Conservation (phyloP, 2,329 filamentous ascomycete species). For the Aspergillus persii region DNA sequence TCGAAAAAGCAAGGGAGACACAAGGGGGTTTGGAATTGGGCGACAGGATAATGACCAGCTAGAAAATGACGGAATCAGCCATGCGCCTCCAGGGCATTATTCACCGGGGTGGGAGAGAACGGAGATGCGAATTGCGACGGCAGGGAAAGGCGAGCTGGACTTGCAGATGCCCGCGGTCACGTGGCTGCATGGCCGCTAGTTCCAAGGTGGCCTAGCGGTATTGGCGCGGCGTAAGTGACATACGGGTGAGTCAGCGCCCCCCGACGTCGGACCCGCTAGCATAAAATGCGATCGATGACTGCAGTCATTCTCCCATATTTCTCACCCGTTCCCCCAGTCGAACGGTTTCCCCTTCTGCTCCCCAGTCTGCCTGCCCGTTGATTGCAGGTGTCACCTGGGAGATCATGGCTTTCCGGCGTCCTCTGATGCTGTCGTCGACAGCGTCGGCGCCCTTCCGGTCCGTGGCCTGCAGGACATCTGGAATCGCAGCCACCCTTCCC, state of each 20-base stretch:
- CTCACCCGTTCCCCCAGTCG: conserved; percentile 3
- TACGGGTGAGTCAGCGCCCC: conserved; percentile 32
- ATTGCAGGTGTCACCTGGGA: conserved; percentile 14
- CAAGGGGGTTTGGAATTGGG: neutral
- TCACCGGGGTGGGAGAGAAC: too few relatives aligned
- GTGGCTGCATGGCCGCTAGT: conserved; percentile 10
- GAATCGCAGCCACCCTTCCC: conserved; percentile 26
- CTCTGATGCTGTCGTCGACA: conserved; percentile 33
- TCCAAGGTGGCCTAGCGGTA: conserved; percentile 16
- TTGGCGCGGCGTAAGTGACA: conserved; percentile 9
- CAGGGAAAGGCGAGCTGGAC: neutral
- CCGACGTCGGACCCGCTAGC: conserved; percentile 35
- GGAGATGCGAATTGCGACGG: too few relatives aligned
- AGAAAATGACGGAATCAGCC: neutral
- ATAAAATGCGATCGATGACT: conserved; percentile 21
- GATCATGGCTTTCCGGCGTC: conserved; percentile 41
- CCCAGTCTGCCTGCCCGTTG: conserved; percentile 4
- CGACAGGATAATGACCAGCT: neutral
- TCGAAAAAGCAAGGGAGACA: neutral
- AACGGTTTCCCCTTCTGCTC: neutral
- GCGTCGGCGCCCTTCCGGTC: conserved; percentile 31
- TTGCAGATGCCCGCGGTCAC: conserved; percentile 1
- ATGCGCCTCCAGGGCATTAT: neutral
- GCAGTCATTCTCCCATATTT: conserved; percentile 6
- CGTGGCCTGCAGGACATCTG: conserved; percentile 27